Base-by-base conservation (phyloP, 768 basidiomycete species). In the Suillus sp. region DNA sequence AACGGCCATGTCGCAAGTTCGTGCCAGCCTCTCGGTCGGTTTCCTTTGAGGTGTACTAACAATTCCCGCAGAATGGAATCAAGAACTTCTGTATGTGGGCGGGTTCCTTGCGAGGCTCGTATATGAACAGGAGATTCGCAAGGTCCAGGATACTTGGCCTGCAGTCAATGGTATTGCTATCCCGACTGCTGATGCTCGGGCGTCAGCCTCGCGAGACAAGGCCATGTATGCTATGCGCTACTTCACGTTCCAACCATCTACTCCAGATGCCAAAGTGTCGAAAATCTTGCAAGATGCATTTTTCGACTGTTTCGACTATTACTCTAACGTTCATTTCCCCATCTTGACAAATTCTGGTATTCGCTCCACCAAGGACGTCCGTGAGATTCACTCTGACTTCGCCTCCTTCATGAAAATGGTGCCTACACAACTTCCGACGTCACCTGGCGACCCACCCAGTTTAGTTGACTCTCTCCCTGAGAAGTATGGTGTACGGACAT, bases 231-330 rank as follows among this genome's bases (percentile, higher is more conserved):
- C 89, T 6, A 80, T 97, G 62, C 84, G 84, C 60, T 96, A 95
- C 78, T 98, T 97, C 79, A 89, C 92, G 0, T 97, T 92, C 76
- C 84, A 87, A 64, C 78, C 83, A 2, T 95, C 95, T 0, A 95
- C 95, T 0, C 95, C 96, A 1, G 92, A 90, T 0, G 70, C 84
- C 6, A 84, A 90, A 48, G 90, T 96, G 25, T 87, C 91, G 0
- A 76, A 75, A 13, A 74, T 84, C 22, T 81, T 95, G 64, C 87
- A 92, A 71, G 77, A 81, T 1, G 86, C 89, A 1, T 96, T 96
- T 77, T 96, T 95, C 72, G 72, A 79, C 0, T 91, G 89, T 65
- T 79, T 80, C 11, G 71, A 79, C 0, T 91, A 88, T 66, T 78
- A 80, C 13, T 64, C 71, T 0, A 78, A 77, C 22, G 72, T 77